Base-by-base conservation (phyloP, 768 basidiomycete genomes). In the Lyophyllum decastes region DNA sequence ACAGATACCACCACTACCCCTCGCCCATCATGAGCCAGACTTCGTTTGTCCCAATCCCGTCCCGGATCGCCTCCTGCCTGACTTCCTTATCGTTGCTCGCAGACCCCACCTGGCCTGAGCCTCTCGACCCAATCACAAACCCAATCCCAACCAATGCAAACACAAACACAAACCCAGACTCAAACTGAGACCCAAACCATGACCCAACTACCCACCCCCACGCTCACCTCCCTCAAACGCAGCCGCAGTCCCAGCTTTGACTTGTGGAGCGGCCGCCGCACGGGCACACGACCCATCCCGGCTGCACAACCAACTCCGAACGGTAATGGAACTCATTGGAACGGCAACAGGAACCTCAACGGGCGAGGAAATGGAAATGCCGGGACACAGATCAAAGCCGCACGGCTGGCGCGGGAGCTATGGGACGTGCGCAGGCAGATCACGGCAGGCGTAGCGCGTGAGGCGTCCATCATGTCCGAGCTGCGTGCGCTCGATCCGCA, bases 351-450 rank as follows among this genome's bases (percentile, higher is more conserved):
- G 30, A 10, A 10, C 30, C 5, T 30, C 30, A 4, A 30, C 30
- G 5, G 30, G 30, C 4, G 10, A 5, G 30, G 30, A 10, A 30
- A 30, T 30, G 30, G 30, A 30, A 30, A 5, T 30, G 30, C 35
- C 8, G 16, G 58, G 38, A 4, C 59, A 45, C 30, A 64, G 53
- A 19, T 49, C 1, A 48, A 52, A 38, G 61, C 65, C 2, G 60
- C 65, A 10, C 48, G 54, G 33, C 65, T 76, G 9, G 67, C 64
- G 4, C 54, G 58, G 17, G 70, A 73, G 45, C 55, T 73, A 17
- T 61, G 61, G 45, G 63, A 67, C 24, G 59, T 74, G 17, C 70
- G 71, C 25, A 58, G 67, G 17, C 61, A 69, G 45, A 64, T 75
- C 17, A 55, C 65, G 6, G 64, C 66, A 2, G 52, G 47, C 0